These are phyloP conservation scores for Penicillium crystallinum DNA, from an alignment of 495 filamentous ascomycete genomes.

Conservation along the genomic window DNA sequence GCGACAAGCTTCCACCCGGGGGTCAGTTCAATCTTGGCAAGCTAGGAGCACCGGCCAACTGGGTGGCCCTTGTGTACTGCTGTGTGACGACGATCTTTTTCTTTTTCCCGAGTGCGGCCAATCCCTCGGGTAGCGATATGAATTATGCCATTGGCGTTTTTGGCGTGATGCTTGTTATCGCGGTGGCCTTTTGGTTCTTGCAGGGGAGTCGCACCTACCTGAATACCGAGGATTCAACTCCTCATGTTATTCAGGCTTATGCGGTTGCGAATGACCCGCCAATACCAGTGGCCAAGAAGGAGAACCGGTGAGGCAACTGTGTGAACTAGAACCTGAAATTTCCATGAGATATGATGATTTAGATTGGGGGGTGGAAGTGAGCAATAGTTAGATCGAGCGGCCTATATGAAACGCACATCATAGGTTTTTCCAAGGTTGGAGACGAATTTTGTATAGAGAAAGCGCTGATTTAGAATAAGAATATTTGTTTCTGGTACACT, in stretches of 20 bases:
- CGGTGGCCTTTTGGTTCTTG: conserved; percentile 39
- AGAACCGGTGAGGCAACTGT: conserved; percentile 3
- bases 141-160: conserved; percentile 46
- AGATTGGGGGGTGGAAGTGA: too few relatives aligned
- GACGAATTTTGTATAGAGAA: too few relatives aligned
- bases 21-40: conserved; percentile 34
- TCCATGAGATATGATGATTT: too few relatives aligned
- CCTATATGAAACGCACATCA: too few relatives aligned
- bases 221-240: conserved; percentile 33
- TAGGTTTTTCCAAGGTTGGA: too few relatives aligned
- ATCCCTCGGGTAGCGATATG: conserved; percentile 37
- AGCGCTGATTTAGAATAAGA: too few relatives aligned
- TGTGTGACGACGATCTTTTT: conserved; percentile 41
- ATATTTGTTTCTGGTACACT: too few relatives aligned
- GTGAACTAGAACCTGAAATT: too few relatives aligned
- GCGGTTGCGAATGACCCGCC: conserved; percentile 20
- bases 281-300: conserved; percentile 11
- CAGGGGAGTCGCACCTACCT: conserved; percentile 33
- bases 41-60: conserved; percentile 29
- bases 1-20: conserved; percentile 37
- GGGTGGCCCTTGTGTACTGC: conserved; percentile 39
- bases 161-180: conserved; percentile 43
- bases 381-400: too few relatives aligned
- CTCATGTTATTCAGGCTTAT: conserved; percentile 34
- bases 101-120: conserved; percentile 38